These are phyloP conservation scores for Lachnum nothofagi DNA, from an alignment of 2,329 filamentous ascomycete species.

Conservation along the genomic window DNA sequence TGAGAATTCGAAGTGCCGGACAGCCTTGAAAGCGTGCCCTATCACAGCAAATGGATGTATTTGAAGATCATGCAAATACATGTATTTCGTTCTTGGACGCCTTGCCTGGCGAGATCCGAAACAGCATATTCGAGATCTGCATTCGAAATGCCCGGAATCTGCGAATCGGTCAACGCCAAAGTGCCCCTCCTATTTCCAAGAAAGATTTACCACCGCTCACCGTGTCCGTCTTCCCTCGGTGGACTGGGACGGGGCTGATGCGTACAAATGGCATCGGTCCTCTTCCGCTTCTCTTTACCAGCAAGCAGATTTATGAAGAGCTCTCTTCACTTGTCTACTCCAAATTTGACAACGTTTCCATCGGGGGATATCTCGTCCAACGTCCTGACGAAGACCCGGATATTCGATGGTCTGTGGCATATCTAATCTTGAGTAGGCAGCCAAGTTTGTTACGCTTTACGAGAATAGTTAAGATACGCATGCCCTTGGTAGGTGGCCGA, in stretches of 20 bases:
- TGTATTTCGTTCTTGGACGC: background rate
- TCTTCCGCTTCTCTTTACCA: constrained; percentile 16
- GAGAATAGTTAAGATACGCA: constrained; percentile 9
- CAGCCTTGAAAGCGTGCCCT: no score
- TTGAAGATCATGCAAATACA: background rate
- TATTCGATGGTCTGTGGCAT: constrained; percentile 8
- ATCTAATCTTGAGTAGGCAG: constrained; percentile 7
- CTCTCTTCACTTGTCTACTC: constrained; percentile 15
- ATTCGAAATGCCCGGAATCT: constrained; percentile 5
- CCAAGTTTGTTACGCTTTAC: constrained; percentile 5
- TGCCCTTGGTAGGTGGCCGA: constrained; percentile 2
- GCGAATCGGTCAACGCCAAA: background rate
- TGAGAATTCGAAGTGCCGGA: no score
- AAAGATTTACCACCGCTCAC: background rate
- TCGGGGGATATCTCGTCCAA: constrained; percentile 16
- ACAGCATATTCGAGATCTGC: constrained; percentile 12
- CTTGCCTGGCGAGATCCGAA: constrained; percentile 15
- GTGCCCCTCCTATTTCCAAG: background rate
- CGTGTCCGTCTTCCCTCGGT: constrained; percentile 5
- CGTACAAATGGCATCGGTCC: constrained; percentile 9
- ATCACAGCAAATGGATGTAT: background rate
- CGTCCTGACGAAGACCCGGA: constrained; percentile 14
- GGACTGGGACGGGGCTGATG: constrained; percentile 4
- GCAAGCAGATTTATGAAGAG: constrained; percentile 14
- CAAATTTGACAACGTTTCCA: constrained; percentile 8